Evolutionary conservation across 495 filamentous ascomycete genomes (phyloP).

Genomic region (Halenospora varia): DNA sequence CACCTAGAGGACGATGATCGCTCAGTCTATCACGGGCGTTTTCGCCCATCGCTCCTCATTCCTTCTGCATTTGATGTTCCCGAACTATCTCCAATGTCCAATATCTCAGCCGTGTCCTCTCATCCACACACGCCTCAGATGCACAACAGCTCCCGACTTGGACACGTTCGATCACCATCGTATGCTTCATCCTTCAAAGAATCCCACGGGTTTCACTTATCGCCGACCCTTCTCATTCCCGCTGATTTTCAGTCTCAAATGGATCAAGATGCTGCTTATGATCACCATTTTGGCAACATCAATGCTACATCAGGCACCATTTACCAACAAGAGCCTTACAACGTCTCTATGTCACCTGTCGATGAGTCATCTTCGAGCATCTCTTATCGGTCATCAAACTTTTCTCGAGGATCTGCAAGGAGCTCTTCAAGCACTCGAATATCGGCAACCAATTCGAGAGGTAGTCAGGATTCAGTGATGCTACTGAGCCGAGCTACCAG

Average conservation of each 20-base stretch:
- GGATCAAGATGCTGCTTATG: constrained; percentile 21
- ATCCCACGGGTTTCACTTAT: constrained; percentile 49
- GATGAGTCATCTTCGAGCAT: constrained; percentile 22
- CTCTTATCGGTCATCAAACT: constrained; percentile 23
- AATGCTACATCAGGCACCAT: constrained; percentile 10
- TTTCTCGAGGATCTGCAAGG: constrained; percentile 21
- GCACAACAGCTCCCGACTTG: constrained; percentile 23
- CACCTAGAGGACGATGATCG: constrained; percentile 22
- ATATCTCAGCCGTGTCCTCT: constrained; percentile 9
- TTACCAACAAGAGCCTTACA: constrained; percentile 13
- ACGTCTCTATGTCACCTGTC: constrained; percentile 15
- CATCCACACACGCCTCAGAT: constrained; percentile 19
- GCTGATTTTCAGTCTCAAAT: constrained; percentile 25
- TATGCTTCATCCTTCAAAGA: constrained; percentile 49
- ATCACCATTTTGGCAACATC: constrained; percentile 14
- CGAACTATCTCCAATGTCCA: constrained; percentile 31
- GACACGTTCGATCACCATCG: constrained; percentile 29
- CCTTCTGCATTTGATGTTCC: constrained; percentile 40
- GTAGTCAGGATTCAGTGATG: constrained; percentile 21
- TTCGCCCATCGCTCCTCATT: constrained; percentile 33
- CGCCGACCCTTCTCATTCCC: constrained; percentile 51
- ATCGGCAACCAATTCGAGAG: constrained; percentile 11
- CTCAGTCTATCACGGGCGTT: constrained; percentile 21
- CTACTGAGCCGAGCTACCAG: constrained; percentile 11
- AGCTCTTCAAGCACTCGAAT: constrained; percentile 21